These are phyloP conservation scores for Pezicula carpinea DNA, from an alignment of 2,329 filamentous ascomycete genomes.

Conservation along the genomic window DNA sequence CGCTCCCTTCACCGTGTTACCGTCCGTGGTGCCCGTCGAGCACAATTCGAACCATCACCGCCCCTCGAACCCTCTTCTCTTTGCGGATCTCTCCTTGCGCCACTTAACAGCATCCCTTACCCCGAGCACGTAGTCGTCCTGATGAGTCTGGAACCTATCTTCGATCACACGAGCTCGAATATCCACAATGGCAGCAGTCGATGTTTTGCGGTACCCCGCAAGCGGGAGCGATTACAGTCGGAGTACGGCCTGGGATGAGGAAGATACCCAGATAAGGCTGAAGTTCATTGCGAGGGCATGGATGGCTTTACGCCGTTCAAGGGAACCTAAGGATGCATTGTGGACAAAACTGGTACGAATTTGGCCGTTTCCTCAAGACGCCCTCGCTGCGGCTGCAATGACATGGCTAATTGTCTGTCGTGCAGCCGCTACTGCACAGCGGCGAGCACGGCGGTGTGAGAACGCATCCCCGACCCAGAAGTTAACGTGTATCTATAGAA, in stretches of 20 bases:
- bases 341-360: constrained; percentile 25
- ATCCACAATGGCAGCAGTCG: constrained; percentile 40
- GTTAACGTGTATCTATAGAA: constrained; percentile 27
- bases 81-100: constrained; percentile 9
- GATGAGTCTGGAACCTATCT: constrained; percentile 29
- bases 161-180: constrained; percentile 26
- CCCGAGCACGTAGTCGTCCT: constrained; percentile 22
- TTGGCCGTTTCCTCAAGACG: constrained; percentile 13
- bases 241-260: constrained; percentile 39
- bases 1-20: neutral
- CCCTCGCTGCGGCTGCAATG: constrained; percentile 10
- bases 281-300: constrained; percentile 30
- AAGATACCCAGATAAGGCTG: constrained; percentile 30
- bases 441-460: constrained; percentile 21
- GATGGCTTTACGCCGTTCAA: constrained; percentile 21
- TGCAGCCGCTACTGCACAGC: constrained; percentile 27
- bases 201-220: constrained; percentile 35
- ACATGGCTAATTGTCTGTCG: constrained; percentile 19
- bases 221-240: constrained; percentile 35
- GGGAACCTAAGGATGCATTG: constrained; percentile 13
- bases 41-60: too few species aligned
- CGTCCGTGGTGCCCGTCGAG: neutral
- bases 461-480: constrained; percentile 21
- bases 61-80: constrained; percentile 3
- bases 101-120: neutral